A percentile compares a stretch with the other conserved stretches of the same genome.
Conservation (phyloP, 2,329 filamentous ascomycete genomes). For the Colletotrichum eleusines region DNA sequence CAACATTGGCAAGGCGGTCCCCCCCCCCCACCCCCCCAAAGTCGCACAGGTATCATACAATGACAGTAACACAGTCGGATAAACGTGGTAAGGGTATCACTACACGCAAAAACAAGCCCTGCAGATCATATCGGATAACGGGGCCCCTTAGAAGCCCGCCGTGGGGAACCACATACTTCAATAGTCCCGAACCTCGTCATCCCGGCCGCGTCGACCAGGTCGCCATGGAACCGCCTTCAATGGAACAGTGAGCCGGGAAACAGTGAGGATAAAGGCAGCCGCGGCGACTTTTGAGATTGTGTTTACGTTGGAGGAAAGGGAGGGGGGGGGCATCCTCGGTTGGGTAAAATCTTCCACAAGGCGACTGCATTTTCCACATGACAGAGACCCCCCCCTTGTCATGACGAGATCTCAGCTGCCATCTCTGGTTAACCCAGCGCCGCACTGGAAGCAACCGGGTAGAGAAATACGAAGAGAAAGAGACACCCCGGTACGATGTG, state of each 20-base stretch:
- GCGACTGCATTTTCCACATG: background rate
- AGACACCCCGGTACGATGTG: background rate
- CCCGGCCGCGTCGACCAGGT: too few species aligned
- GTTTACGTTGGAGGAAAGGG: too few species aligned
- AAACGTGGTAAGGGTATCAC: background rate
- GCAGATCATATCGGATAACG: background rate
- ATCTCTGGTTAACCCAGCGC: constrained; percentile 7
- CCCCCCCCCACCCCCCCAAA: too few species aligned
- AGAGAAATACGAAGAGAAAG: too few species aligned
- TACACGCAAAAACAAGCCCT: constrained; percentile 17
- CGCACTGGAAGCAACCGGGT: constrained; percentile 4
- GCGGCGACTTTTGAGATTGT: constrained; percentile 2
- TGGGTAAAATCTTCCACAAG: background rate
- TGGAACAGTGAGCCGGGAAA: background rate
- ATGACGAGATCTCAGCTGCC: constrained; percentile 21
- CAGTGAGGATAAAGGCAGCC: background rate
- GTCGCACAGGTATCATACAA: too few species aligned
- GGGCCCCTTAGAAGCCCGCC: constrained; percentile 16
- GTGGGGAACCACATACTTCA: constrained; percentile 20
- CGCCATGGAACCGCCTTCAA: background rate
- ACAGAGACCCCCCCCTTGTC: background rate
- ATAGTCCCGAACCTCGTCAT: too few species aligned
- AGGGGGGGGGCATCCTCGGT: background rate
- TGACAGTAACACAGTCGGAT: too few species aligned
- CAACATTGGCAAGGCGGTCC: too few species aligned